Evolutionary conservation across 345 rosid genomes (phyloP).

Genomic region (Citrus inodora): DNA sequence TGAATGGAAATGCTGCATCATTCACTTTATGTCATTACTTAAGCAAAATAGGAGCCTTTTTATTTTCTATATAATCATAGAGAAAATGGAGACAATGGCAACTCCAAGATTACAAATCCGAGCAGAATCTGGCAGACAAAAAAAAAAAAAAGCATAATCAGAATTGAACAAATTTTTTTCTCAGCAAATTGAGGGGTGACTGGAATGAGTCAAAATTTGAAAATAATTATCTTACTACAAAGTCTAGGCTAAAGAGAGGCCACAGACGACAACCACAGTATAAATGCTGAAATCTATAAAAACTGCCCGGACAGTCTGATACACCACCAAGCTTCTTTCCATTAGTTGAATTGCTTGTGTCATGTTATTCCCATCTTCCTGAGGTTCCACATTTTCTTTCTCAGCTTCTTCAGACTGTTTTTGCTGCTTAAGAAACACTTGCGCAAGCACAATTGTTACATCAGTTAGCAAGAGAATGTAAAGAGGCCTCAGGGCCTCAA

Average conservation of each 20-base stretch:
- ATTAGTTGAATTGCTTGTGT: slow-evolving; percentile 54
- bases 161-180: not conserved
- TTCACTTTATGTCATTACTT: not conserved
- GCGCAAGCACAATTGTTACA: slow-evolving; percentile 41
- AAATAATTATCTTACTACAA: not conserved
- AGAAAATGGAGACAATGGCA: not conserved
- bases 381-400: slow-evolving; percentile 21
- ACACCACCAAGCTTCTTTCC: slow-evolving; percentile 69
- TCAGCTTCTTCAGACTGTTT: slow-evolving; percentile 27
- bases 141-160: not conserved
- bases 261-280: slow-evolving; percentile 51
- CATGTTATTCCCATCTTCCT: slow-evolving; percentile 42
- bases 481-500: slow-evolving; percentile 54
- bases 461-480: slow-evolving; percentile 60
- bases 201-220: not conserved
- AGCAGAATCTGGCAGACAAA: too few species aligned
- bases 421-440: slow-evolving; percentile 32
- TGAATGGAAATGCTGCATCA: not conserved
- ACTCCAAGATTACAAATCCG: not conserved
- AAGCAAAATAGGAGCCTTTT: slow-evolving; percentile 1
- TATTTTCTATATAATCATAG: not conserved
- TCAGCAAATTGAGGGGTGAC: not conserved
- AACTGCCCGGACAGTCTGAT: slow-evolving; percentile 55
- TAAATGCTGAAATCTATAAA: slow-evolving; percentile 80
- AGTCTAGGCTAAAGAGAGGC: slow-evolving; percentile 33